Percentiles rank a stretch among this genome's conserved stretches.
Conservation (phyloP, 2,329 filamentous ascomycete genomes). For the Pyricularia sp. region DNA sequence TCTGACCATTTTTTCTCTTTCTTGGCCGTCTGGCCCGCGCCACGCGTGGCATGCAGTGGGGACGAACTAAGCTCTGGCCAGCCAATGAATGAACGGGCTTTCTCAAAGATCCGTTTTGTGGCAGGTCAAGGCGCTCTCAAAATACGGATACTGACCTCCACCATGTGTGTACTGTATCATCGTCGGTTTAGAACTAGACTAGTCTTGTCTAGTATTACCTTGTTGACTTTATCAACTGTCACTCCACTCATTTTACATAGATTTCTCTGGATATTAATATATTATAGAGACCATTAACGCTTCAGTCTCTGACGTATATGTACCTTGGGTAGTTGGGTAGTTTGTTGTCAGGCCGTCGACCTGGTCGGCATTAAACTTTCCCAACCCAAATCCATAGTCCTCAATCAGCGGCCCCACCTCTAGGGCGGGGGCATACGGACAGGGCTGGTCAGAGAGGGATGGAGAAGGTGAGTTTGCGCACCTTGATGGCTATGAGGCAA, state of each 20-base stretch:
- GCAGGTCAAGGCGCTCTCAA: background rate
- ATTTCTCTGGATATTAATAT: background rate
- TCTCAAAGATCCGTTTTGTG: background rate
- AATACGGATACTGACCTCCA: background rate
- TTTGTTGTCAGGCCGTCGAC: no score
- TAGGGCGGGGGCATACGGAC: background rate
- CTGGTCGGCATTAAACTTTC: background rate
- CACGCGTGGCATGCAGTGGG: background rate
- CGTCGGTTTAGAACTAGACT: no score
- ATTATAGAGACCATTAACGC: background rate
- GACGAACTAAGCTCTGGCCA: background rate
- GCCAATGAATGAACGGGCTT: background rate
- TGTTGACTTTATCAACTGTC: background rate
- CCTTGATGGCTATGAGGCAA: background rate
- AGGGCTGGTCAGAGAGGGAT: background rate
- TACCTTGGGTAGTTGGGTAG: no score
- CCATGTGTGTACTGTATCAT: background rate
- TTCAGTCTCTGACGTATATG: background rate
- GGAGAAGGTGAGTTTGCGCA: background rate
- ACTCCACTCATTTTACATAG: background rate
- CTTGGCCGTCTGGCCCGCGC: background rate
- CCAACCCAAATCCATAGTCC: background rate
- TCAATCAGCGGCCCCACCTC: background rate
- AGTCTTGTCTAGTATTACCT: no score
- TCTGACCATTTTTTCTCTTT: background rate